Evolutionary conservation across 1,284 basidiomycete genomes (phyloP).

Genomic region (Nidula niveotomentosa): DNA sequence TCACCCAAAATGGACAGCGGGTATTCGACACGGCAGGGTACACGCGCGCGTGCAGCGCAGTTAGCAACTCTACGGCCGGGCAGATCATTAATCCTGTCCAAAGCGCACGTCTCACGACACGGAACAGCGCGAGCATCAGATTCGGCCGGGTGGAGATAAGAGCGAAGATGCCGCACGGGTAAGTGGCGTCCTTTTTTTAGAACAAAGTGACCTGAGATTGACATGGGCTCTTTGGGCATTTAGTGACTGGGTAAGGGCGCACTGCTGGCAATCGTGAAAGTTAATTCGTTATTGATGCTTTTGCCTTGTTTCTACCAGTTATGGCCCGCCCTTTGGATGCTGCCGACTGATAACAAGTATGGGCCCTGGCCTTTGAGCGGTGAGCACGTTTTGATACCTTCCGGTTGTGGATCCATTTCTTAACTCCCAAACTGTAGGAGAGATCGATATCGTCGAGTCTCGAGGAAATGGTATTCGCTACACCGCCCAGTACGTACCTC

Average conservation of each 20-base stretch:
- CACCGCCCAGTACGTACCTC: conserved; percentile 38
- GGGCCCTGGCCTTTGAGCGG: conserved; percentile 74
- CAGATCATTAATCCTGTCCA: conserved; percentile 78
- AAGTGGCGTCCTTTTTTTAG: conserved; percentile 8
- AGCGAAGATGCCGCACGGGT: conserved; percentile 61
- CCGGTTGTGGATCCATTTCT: too few species aligned
- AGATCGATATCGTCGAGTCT: conserved; percentile 80
- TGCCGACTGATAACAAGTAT: conserved; percentile 69
- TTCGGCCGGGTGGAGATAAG: conserved; percentile 72
- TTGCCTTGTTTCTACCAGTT: conserved; percentile 51
- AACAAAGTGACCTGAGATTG: too few species aligned
- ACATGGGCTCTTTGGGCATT: neutral
- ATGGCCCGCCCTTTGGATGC: conserved; percentile 87
- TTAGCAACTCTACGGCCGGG: conserved; percentile 62
- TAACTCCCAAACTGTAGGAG: conserved; percentile 28
- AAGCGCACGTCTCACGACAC: conserved; percentile 73
- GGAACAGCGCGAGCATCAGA: conserved; percentile 56
- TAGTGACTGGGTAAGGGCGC: conserved; percentile 32
- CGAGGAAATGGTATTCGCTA: conserved; percentile 67
- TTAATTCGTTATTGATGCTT: conserved; percentile 24
- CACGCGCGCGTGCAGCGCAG: conserved; percentile 41
- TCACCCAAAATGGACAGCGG: conserved; percentile 20
- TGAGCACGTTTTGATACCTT: conserved; percentile 2
- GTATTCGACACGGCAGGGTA: conserved; percentile 41
- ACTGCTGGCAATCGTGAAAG: too few species aligned